Evolutionary conservation across 495 filamentous ascomycete genomes (phyloP).

Genomic region (Xylaria palmicola): DNA sequence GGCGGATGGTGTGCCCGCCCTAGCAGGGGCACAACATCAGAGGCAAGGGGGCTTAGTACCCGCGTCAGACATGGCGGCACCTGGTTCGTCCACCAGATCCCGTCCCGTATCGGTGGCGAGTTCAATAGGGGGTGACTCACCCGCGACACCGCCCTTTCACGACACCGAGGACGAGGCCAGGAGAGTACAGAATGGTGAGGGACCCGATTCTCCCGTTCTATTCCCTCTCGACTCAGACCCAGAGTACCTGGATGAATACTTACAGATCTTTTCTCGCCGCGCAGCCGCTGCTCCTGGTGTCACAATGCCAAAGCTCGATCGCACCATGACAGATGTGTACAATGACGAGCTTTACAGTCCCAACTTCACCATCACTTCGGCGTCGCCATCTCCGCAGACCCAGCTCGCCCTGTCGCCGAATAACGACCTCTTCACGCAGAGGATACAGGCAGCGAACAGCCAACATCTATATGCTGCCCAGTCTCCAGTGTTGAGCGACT

Average conservation of each 20-base stretch:
- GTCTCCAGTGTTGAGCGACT: conserved; percentile 45
- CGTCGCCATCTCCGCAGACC: conserved; percentile 45
- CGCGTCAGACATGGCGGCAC: conserved; percentile 36
- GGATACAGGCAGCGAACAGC: conserved; percentile 74
- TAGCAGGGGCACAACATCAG: conserved; percentile 27
- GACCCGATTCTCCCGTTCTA: conserved; percentile 29
- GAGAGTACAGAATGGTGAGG: conserved; percentile 50
- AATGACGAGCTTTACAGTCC: conserved; percentile 84
- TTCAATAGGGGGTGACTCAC: conserved; percentile 53
- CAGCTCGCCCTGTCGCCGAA: conserved; percentile 49
- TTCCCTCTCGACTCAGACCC: conserved; percentile 46
- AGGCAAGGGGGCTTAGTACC: conserved; percentile 39
- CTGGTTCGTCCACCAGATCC: conserved; percentile 29
- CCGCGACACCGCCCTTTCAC: conserved; percentile 49
- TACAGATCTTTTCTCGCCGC: conserved; percentile 39
- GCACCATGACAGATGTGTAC: conserved; percentile 83
- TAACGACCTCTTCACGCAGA: conserved; percentile 69
- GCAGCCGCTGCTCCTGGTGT: conserved; percentile 49
- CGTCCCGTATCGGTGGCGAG: conserved; percentile 50
- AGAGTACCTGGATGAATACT: conserved; percentile 47
- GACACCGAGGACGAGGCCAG: conserved; percentile 45
- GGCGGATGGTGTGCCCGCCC: conserved; percentile 24
- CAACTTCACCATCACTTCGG: conserved; percentile 53
- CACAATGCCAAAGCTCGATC: conserved; percentile 72
- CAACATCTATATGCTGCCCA: conserved; percentile 63